Base-by-base conservation (phyloP, 1,284 basidiomycete genomes). In the Leccinum pallidistipes region DNA sequence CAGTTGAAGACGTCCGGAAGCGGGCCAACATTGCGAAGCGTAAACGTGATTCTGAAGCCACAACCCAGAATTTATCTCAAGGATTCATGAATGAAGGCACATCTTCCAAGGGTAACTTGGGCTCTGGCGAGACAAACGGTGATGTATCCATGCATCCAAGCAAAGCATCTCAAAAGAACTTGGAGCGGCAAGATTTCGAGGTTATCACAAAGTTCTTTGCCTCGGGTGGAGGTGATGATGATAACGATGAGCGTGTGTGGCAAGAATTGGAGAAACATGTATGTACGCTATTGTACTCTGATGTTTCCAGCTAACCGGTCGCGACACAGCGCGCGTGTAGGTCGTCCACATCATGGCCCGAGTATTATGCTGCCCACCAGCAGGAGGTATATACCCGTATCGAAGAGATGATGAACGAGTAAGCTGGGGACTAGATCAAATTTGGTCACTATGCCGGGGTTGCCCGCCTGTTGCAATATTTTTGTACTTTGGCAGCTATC, bases 151-250 rank as follows among this genome's bases (percentile, higher is more conserved):
- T 18, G 5, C 34, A 53, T 36, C 14, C 43, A 10, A 49, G 14
- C 10, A 56, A 60, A 4, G 31, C 54, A 43, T 54, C 60, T 45
- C 64, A 55, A 55, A 57, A 65, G 58, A 57, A 63, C 6, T 31
- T 64, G 51, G 69, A 74, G 55, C 65, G 36, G 56, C 69, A 74
- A 52, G 83, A 86, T 61, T 75, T 87, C 36, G 72, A 81, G 11
- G 70, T 72, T 3, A 78, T 88, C 53, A 77, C 81, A 18, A 68
- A 73, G 3, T 88, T 86, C 67, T 84, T 88, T 66, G 80, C 80
- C 7, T 72, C 68, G 5, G 77, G 79, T 24, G 80, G 80, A 32
- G 81, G 80, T 5, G 78, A 82, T 5, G 76, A 78, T 2, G 76
- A 80, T 1, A 70, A 75, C 2, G 82, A 83, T 38, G 78, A 80